Evolutionary conservation across 768 basidiomycete genomes (phyloP).

Genomic region (Lepiota subincarnata): DNA sequence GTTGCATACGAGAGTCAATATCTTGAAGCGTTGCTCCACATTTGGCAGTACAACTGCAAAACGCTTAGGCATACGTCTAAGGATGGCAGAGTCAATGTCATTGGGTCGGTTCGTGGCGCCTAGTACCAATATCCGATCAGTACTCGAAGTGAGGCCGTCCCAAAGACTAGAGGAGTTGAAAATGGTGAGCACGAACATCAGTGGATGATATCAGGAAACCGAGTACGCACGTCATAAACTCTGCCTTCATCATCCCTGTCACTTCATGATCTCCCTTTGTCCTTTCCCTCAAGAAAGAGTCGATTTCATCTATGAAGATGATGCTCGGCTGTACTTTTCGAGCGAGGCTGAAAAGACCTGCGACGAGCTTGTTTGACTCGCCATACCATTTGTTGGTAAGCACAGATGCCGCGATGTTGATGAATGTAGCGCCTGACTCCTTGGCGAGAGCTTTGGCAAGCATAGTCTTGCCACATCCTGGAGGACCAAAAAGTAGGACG

Average conservation of each 20-base stretch:
- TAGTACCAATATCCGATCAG: conserved; percentile 82
- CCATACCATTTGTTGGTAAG: conserved; percentile 49
- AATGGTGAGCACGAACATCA: neutral
- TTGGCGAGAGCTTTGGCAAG: conserved; percentile 98
- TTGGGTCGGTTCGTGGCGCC: conserved; percentile 95
- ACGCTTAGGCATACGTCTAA: conserved; percentile 97
- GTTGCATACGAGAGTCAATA: conserved; percentile 64
- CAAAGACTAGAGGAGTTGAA: conserved; percentile 56
- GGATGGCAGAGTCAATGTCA: conserved; percentile 83
- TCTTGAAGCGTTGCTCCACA: conserved; percentile 73
- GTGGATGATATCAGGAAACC: neutral
- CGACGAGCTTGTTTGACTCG: conserved; percentile 85
- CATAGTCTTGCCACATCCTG: conserved; percentile 99
- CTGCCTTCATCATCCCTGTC: conserved; percentile 98
- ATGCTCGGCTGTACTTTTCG: conserved; percentile 91
- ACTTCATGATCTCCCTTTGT: conserved; percentile 92
- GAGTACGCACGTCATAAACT: conserved; percentile 79
- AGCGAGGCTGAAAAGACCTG: conserved; percentile 90
- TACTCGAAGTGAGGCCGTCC: conserved; percentile 86
- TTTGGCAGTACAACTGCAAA: conserved; percentile 85
- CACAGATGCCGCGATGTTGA: conserved; percentile 51
- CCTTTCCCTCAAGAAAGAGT: conserved; percentile 88
- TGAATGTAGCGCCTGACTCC: conserved; percentile 95
- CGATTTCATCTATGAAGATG: conserved; percentile 99
- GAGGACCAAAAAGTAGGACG: conserved; percentile 92